Evolutionary conservation across 805 yeast genomes (phyloP), one percentile per base, ranked within the genome.

Genomic region (Candida caryicola): DNA sequence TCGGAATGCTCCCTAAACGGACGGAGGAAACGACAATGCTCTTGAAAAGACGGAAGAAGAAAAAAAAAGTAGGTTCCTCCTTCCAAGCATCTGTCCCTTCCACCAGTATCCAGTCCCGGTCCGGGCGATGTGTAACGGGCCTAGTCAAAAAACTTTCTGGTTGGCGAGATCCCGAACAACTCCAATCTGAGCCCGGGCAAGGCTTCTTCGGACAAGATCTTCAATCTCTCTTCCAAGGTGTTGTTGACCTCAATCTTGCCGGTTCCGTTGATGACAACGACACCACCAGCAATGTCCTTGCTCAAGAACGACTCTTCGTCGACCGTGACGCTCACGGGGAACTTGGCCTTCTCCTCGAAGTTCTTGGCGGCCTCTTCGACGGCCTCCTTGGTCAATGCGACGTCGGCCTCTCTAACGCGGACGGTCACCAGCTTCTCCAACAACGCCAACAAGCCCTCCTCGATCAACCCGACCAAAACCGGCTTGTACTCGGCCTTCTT

Each of bases 141-240:
- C 29, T 76, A 90, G 58, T 89, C 95, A 58, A 88, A 88, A 76
- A 86, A 91, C 73, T 86, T 87, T 77, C 98, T 86, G 39, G 91
- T 67, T 40, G 76, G 64, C 13, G 96, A 83, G 40, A 85, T 80
- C 45, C 95, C 95, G 59, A 89, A 93, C 58, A 91, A 69, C 57
- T 90, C 95, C 46, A 85, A 73, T 69, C 98, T 82, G 47, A 93
- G 81, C 39, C 90, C 95, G 34, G 99, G 99, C 50, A 93, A 77
- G 5, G 96, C 85, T 55, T 81, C 86, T 60, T 85, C 85, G 27
- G 85, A 76, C 54, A 93, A 74, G 45, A 93, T 67, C 54, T 82
- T 77, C 57, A 93, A 79, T 69, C 99, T 86, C 73, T 90, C 97
- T 56, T 89, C 96, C 55, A 93, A 76, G 33, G 99, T 90, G 72